A percentile compares a stretch with the other conserved stretches of the same genome.
phyloP scores from a whole-genome alignment of 805 yeast species.

The Saccharomyces paradoxus region DNA sequence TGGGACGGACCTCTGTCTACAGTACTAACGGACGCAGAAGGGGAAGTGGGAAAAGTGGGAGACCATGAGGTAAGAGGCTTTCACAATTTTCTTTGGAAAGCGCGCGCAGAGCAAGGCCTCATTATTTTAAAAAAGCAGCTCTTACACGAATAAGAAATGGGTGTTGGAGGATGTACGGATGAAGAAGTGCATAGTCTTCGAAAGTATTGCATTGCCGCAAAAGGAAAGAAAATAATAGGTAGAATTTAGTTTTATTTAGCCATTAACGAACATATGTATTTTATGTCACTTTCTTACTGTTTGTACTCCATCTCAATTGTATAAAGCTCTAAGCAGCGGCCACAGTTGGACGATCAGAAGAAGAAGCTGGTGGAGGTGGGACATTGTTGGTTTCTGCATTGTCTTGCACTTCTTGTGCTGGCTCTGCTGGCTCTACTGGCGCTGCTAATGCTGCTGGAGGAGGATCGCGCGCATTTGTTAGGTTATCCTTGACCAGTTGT shows the following conservation, averaged over 20 bases:
- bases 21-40: background rate
- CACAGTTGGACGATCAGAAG: background rate
- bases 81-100: too few relatives aligned
- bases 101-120: too few relatives aligned
- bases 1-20: background rate
- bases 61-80: too few relatives aligned
- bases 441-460: conserved; percentile 4
- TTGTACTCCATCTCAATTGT: background rate
- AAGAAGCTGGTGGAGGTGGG: background rate
- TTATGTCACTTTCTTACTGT: too few relatives aligned
- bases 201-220: too few relatives aligned
- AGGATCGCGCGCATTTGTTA: background rate
- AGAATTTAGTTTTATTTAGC: background rate
- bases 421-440: background rate
- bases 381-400: background rate
- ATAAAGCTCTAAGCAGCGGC: background rate
- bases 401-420: background rate
- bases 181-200: too few relatives aligned
- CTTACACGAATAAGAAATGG: background rate
- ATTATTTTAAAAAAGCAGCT: too few relatives aligned
- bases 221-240: too few relatives aligned
- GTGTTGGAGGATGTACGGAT: background rate
- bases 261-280: background rate
- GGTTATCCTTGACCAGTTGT: conserved; percentile 28
- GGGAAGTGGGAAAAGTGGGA: background rate